Percentiles rank a stretch among this genome's conserved stretches.
Conservation (phyloP, 129 eudicot species). For the Centella asiatica region DNA sequence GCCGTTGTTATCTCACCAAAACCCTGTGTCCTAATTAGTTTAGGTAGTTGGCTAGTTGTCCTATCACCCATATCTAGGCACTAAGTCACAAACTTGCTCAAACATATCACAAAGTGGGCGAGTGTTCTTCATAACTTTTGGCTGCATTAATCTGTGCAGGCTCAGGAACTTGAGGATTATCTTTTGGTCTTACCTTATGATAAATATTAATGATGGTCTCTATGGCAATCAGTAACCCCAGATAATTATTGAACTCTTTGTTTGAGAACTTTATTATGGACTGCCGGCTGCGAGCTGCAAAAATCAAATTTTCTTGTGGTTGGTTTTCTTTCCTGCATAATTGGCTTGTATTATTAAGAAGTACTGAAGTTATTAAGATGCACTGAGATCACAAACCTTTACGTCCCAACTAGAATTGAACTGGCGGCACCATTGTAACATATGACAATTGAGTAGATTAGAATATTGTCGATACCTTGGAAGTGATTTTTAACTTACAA, state of each 20-base stretch:
- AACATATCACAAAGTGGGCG: neutral
- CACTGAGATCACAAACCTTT: neutral
- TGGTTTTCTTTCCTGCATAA: neutral
- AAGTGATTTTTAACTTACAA: neutral
- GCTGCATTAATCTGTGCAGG: neutral
- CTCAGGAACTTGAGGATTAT: neutral
- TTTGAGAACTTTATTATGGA: neutral
- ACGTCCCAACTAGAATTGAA: neutral
- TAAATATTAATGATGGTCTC: neutral
- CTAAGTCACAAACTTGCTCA: neutral
- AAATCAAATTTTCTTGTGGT: neutral
- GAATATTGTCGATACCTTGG: neutral
- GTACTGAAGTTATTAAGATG: neutral
- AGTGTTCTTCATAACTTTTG: neutral
- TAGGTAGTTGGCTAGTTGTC: neutral
- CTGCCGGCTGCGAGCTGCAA: neutral
- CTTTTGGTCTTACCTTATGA: neutral
- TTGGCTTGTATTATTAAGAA: no score
- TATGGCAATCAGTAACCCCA: neutral
- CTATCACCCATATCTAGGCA: neutral
- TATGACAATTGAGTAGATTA: neutral
- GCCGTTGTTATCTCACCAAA: neutral
- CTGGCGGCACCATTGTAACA: no score
- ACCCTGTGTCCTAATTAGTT: neutral
- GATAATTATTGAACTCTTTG: neutral